phyloP scores from a whole-genome alignment of 306 rosid genomes.

The Acmispon strigosus region DNA sequence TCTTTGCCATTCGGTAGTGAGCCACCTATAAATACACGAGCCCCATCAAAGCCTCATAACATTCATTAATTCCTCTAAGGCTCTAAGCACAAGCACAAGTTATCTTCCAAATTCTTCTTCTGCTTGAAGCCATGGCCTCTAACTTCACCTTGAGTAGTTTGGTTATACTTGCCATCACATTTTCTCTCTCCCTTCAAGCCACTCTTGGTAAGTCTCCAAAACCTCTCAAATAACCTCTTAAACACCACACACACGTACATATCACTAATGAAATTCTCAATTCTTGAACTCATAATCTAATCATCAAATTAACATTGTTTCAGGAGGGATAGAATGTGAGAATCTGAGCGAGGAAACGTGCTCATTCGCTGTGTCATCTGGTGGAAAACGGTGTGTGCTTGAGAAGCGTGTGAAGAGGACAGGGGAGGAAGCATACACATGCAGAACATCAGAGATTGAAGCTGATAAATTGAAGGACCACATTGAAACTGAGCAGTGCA shows the following conservation, averaged over 20 bases:
- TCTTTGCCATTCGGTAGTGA: too few species aligned
- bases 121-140: constrained; percentile 39
- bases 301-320: background rate
- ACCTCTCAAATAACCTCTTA: too few species aligned
- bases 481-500: constrained; percentile 55
- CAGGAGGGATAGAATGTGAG: constrained; percentile 61
- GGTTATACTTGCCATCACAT: constrained; percentile 25
- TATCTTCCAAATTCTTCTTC: background rate
- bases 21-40: constrained; percentile 25
- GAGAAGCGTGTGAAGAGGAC: constrained; percentile 61
- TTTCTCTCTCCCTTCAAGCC: constrained; percentile 39
- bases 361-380: constrained; percentile 63
- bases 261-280: background rate
- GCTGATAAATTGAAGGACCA: constrained; percentile 58
- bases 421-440: constrained; percentile 65
- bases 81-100: background rate
- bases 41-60: constrained; percentile 13
- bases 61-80: too few species aligned
- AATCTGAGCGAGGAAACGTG: constrained; percentile 43
- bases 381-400: constrained; percentile 68
- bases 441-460: constrained; percentile 65
- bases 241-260: too few species aligned
- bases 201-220: constrained; percentile 43
- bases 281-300: too few species aligned
- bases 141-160: constrained; percentile 26